Base-by-base conservation (phyloP, 225 moss, liverwort and hornwort genomes). In the Polytrichum formosum region DNA sequence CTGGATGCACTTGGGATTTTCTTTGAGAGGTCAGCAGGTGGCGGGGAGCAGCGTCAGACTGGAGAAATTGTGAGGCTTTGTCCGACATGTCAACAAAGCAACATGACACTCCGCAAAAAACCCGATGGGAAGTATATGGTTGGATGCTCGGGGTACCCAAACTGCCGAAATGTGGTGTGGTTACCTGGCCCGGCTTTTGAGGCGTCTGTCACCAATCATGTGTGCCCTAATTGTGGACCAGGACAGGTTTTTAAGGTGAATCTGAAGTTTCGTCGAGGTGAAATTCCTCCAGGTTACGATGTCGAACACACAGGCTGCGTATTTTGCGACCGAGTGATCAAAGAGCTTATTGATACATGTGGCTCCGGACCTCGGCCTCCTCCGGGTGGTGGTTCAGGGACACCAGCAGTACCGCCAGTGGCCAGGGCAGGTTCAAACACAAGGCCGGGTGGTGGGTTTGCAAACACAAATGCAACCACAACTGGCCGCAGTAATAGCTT, bases 121-220 rank as follows among this genome's bases (percentile, higher is more conserved):
- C 79, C 80, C 91, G 97, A 94, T 65, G 94, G 94, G 73, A 90
- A 83, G 63, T 98, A 81, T 56, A 89, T 92, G 87, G 97, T 98
- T 63, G 91, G 94, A 74, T 98, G 97, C 83, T 84, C 78, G 29
- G 90, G 94, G 73, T 98, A 91, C 72, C 97, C 97, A 16, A 89
- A 73, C 94, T 98, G 97, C 88, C 92, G 92, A 81, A 80, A 78
- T 81, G 97, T 77, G 70, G 94, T 98, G 53, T 98, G 97, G 97
- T 83, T 98, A 79, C 97, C 97, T 77, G 92, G 90, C 63, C 91
- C 92, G 62, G 77, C 88, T 71, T 73, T 79, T 17, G 97, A 94
- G 70, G 97, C 97, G 67, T 67, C 82, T 77, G 94, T 94, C 65
- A 86, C 86, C 70, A 65, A 86, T 75, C 84, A 85, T 69, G 63